Conservation (phyloP, 192 early-diverging fungal genomes). For the Gorgonomyces haynaldii region DNA sequence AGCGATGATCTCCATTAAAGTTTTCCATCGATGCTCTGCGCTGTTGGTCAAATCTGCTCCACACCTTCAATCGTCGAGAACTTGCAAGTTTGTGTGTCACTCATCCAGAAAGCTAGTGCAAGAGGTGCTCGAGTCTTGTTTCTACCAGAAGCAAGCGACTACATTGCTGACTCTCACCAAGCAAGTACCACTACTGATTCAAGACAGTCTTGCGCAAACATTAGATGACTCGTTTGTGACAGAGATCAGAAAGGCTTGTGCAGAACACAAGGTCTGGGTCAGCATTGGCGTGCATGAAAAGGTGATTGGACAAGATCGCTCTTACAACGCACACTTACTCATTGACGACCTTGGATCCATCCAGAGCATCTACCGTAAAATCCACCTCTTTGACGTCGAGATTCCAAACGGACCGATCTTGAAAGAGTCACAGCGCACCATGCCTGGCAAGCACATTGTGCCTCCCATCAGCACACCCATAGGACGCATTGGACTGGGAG, state of each 20-base stretch:
- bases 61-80: conserved; percentile 46
- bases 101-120: neutral
- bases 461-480: conserved; percentile 9
- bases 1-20: no score
- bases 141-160: conserved; percentile 76
- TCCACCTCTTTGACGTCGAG: conserved; percentile 69
- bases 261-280: conserved; percentile 50
- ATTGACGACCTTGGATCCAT: conserved; percentile 48
- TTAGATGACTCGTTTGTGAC: conserved; percentile 44
- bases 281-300: conserved; percentile 71
- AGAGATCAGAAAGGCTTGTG: conserved; percentile 47
- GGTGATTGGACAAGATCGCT: conserved; percentile 9
- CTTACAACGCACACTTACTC: conserved; percentile 25
- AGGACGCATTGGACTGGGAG: conserved; percentile 10
- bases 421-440: conserved; percentile 11
- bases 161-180: conserved; percentile 43
- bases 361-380: conserved; percentile 52
- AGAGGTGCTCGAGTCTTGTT: conserved; percentile 44
- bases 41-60: conserved; percentile 66
- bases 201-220: conserved; percentile 30
- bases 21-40: no score
- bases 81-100: conserved; percentile 38
- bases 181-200: conserved; percentile 27
- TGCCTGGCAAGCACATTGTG: conserved; percentile 6
- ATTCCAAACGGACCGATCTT: conserved; percentile 22